Evolutionary conservation across 176 grass and related monocot species (phyloP).

Genomic region (Miscanthus lutarioriparius): DNA sequence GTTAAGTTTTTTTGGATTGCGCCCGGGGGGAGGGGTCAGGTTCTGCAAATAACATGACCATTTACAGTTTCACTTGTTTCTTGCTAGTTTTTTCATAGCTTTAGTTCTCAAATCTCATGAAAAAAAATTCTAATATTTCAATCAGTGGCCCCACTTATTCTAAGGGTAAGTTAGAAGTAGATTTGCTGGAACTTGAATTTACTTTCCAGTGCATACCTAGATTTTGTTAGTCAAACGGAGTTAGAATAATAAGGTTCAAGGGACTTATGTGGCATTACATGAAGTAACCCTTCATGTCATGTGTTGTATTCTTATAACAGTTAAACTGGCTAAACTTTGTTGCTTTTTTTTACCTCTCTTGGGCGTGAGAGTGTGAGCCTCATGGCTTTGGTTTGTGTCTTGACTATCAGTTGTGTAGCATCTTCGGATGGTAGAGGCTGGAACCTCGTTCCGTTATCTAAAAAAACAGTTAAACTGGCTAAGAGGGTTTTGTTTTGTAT

Average conservation of each 20-base stretch:
- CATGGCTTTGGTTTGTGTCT: no score
- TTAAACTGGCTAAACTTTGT: background rate
- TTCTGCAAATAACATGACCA: constrained; percentile 20
- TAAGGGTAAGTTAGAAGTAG: constrained; percentile 3
- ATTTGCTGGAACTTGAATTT: constrained; percentile 30
- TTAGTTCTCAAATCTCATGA: constrained; percentile 13
- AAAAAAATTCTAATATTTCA: background rate
- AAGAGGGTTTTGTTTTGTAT: background rate
- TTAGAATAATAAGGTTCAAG: constrained; percentile 4
- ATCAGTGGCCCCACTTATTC: background rate
- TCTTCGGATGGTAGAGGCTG: no score
- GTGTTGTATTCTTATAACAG: background rate
- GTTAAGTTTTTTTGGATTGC: background rate
- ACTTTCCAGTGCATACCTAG: background rate
- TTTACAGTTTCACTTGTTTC: background rate
- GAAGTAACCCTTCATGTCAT: background rate
- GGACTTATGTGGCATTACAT: background rate
- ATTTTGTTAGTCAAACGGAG: constrained; percentile 7
- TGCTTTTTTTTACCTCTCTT: no score
- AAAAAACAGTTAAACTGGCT: background rate
- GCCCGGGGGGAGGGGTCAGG: background rate
- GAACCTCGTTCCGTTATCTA: no score
- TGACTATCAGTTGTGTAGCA: no score
- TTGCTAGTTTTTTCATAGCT: background rate
- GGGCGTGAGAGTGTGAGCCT: no score